Conservation (phyloP, 768 basidiomycete genomes). For the Rhodotorula sphaerocarpa region DNA sequence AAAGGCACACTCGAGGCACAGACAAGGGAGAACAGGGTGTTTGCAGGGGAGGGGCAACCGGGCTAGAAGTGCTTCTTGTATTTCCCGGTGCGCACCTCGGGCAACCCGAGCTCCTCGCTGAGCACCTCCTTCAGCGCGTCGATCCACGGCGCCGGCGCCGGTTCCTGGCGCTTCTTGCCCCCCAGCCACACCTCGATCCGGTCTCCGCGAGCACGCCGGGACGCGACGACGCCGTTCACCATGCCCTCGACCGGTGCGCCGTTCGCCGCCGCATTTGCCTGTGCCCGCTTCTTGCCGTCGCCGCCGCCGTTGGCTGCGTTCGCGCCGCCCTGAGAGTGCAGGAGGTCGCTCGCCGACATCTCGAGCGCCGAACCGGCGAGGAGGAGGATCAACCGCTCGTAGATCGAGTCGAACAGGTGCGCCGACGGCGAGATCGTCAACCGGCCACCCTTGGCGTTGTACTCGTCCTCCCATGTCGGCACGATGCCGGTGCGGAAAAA, state of each 20-base stretch:
- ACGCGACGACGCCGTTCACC: slow-evolving; percentile 31
- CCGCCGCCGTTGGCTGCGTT: not conserved
- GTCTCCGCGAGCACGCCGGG: slow-evolving; percentile 27
- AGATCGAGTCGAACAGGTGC: slow-evolving; percentile 23
- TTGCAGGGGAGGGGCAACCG: no score
- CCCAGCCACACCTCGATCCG: slow-evolving; percentile 34
- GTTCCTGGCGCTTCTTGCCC: slow-evolving; percentile 20
- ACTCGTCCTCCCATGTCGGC: slow-evolving; percentile 36
- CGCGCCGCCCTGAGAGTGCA: slow-evolving; percentile 7
- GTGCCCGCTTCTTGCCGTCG: no score
- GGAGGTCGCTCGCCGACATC: slow-evolving; percentile 11
- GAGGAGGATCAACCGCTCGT: slow-evolving; percentile 33
- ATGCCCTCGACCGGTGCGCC: slow-evolving; percentile 10
- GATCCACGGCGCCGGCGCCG: slow-evolving; percentile 29
- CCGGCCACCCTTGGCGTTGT: slow-evolving; percentile 35
- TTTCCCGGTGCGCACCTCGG: slow-evolving; percentile 17
- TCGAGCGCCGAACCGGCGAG: slow-evolving; percentile 30
- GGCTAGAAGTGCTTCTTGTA: slow-evolving; percentile 34
- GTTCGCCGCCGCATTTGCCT: not conserved
- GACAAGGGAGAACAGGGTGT: no score
- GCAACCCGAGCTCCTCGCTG: slow-evolving; percentile 23
- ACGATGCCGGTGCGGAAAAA: slow-evolving; percentile 30
- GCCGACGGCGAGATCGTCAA: slow-evolving; percentile 29
- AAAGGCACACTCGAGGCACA: no score
- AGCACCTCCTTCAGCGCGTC: slow-evolving; percentile 25